Evolutionary conservation across 768 basidiomycete species (phyloP).

Genomic region (Lyophyllum atratum): DNA sequence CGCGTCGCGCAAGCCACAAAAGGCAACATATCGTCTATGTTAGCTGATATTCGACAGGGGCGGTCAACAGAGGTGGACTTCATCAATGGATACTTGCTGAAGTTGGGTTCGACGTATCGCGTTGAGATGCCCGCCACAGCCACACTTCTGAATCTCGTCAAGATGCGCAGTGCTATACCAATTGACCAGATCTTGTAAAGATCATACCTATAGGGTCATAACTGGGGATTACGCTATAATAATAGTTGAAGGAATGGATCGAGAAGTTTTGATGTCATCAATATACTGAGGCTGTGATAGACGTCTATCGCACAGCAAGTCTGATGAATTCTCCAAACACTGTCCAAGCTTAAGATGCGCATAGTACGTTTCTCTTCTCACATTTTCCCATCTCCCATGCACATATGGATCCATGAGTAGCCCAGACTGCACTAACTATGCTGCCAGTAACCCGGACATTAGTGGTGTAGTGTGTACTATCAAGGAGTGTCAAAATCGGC

Average conservation of each 20-base stretch:
- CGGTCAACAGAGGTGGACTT: constrained; percentile 75
- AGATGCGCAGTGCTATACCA: constrained; percentile 58
- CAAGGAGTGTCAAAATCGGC: not conserved
- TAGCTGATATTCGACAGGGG: constrained; percentile 66
- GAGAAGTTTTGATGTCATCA: not conserved
- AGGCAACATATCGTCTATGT: constrained; percentile 80
- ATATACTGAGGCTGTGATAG: not conserved
- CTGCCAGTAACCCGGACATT: constrained; percentile 33
- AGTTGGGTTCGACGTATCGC: constrained; percentile 56
- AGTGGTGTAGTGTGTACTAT: constrained; percentile 28
- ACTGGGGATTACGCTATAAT: not conserved
- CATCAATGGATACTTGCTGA: constrained; percentile 80
- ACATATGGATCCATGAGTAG: constrained; percentile 5
- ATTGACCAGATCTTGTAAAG: constrained; percentile 45
- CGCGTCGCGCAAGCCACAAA: constrained; percentile 59
- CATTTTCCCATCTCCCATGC: not conserved
- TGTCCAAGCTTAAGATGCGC: not conserved
- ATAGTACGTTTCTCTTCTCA: not conserved
- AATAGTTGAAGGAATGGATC: not conserved
- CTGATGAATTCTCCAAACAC: not conserved
- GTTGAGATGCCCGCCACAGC: constrained; percentile 61
- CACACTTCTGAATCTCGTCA: constrained; percentile 58
- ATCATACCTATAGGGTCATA: not conserved
- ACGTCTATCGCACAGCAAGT: constrained; percentile 1
- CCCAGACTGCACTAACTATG: constrained; percentile 16